Conservation (phyloP, 257 asterid species). For the Coffea eugenioides region DNA sequence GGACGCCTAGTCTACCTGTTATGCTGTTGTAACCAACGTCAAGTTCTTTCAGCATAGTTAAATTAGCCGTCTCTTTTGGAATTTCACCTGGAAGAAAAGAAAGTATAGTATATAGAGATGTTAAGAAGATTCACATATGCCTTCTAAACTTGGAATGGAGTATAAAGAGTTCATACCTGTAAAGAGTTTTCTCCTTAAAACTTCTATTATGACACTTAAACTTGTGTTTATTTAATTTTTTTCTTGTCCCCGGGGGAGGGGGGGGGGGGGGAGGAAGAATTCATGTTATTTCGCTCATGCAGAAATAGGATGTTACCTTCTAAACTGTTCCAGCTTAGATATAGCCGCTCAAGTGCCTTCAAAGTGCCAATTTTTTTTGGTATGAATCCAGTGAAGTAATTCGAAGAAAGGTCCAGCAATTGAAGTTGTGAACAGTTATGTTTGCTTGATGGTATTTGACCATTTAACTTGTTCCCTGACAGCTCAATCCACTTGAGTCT, state of each 20-base stretch:
- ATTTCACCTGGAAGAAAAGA: background rate
- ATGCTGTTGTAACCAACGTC: background rate
- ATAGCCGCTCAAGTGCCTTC: slow-evolving; percentile 16
- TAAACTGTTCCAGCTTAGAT: background rate
- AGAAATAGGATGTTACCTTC: background rate
- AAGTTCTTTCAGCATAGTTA: background rate
- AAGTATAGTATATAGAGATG: too few species aligned
- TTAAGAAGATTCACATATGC: too few species aligned
- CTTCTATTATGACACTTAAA: too few species aligned
- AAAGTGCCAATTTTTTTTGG: slow-evolving; percentile 22
- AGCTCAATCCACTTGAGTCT: background rate
- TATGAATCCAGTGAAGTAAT: slow-evolving; percentile 26
- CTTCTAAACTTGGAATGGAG: too few species aligned
- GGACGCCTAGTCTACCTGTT: background rate
- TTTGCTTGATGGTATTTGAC: background rate
- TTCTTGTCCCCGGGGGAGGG: too few species aligned
- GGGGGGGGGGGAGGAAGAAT: too few species aligned
- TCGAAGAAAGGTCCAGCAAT: background rate
- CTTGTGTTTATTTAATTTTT: too few species aligned
- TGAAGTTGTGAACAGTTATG: too few species aligned
- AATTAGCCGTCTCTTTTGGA: background rate
- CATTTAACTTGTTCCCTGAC: background rate
- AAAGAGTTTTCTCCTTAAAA: too few species aligned
- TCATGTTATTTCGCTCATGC: too few species aligned
- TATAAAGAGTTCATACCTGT: too few species aligned